Evolutionary conservation across 78 protist genomes (phyloP).

Genomic region (Cavenderia fasciculata): DNA sequence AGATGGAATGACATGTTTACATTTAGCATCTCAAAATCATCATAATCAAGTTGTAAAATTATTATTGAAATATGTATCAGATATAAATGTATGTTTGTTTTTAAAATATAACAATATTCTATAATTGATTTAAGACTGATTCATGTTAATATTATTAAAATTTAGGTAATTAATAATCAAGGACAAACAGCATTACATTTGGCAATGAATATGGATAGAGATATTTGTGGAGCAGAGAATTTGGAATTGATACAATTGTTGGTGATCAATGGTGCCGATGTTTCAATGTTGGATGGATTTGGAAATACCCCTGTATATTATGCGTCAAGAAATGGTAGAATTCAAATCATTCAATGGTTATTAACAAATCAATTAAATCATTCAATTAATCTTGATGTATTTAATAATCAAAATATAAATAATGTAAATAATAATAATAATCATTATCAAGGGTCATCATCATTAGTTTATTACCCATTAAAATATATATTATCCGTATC

Average conservation of each 20-base stretch:
- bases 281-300: neutral
- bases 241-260: neutral
- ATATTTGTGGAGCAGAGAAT: conserved; percentile 8
- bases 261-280: neutral
- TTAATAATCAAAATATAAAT: too few relatives aligned
- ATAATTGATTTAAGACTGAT: neutral
- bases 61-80: neutral
- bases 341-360: neutral
- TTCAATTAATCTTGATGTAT: neutral
- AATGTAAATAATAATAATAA: too few relatives aligned
- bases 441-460: too few relatives aligned
- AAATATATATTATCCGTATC: neutral
- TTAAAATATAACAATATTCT: neutral
- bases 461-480: neutral
- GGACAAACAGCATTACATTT: conserved; percentile 5
- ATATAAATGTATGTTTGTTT: neutral
- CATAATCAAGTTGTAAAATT: neutral
- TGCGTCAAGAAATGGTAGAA: neutral
- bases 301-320: neutral
- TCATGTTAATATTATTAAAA: neutral
- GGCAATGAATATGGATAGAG: neutral
- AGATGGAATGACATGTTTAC: conserved; percentile 2
- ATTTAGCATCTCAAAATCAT: neutral
- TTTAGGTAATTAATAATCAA: neutral
- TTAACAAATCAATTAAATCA: neutral